Evolutionary conservation across 371 early-diverging fungal genomes (phyloP).

Genomic region (Haplosporangium sp.): DNA sequence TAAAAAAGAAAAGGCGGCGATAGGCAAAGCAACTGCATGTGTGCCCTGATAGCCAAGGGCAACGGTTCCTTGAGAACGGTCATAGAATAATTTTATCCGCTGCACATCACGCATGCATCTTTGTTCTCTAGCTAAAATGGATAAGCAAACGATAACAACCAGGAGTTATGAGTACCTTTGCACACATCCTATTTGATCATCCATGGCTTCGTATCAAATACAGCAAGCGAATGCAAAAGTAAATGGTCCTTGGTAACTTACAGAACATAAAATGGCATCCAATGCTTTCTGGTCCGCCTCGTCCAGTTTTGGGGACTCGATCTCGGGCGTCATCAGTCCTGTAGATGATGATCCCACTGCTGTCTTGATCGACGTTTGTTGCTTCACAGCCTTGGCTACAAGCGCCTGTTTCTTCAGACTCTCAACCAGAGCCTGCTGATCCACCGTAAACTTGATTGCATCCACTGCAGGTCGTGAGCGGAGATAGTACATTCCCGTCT

Average conservation of each 20-base stretch:
- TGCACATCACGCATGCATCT: slow-evolving; percentile 84
- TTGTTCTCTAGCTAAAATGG: slow-evolving; percentile 66
- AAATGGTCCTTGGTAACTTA: slow-evolving; percentile 8
- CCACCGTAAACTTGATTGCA: slow-evolving; percentile 95
- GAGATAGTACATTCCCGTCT: slow-evolving; percentile 99
- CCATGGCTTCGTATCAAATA: background rate
- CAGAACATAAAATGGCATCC: slow-evolving; percentile 73
- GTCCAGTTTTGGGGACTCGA: slow-evolving; percentile 61
- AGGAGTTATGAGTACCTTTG: background rate
- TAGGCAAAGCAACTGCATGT: no score
- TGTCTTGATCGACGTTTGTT: slow-evolving; percentile 34
- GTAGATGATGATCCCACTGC: slow-evolving; percentile 5
- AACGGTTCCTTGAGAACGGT: background rate
- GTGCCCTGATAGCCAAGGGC: no score
- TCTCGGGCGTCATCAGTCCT: slow-evolving; percentile 39
- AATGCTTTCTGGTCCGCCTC: slow-evolving; percentile 59
- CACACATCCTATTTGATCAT: background rate
- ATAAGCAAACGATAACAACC: background rate
- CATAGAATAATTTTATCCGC: slow-evolving; percentile 56
- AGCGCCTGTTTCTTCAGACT: slow-evolving; percentile 52
- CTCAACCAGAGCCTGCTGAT: slow-evolving; percentile 57
- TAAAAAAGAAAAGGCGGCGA: no score
- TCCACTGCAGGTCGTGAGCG: slow-evolving; percentile 97
- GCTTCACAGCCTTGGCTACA: slow-evolving; percentile 50
- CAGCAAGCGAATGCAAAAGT: background rate